Conservation (phyloP, 164 flowering plant genomes). For the Macadamia tetraphylla region DNA sequence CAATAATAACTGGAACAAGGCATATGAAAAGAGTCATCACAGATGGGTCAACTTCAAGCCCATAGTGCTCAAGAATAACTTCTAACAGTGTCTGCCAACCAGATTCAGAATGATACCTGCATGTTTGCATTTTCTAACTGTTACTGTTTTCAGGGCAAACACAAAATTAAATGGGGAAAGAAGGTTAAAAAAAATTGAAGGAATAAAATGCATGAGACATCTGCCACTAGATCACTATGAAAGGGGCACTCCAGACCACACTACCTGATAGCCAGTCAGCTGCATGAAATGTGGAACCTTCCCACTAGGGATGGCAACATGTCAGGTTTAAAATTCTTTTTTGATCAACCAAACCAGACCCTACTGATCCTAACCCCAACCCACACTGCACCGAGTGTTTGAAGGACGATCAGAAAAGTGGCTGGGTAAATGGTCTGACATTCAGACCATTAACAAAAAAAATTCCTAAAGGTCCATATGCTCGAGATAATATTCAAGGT, state of each 20-base stretch:
- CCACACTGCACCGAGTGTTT: too few species aligned
- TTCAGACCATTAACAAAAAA: too few species aligned
- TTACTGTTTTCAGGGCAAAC: not conserved
- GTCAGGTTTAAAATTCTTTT: too few species aligned
- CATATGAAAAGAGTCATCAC: slow-evolving; percentile 71
- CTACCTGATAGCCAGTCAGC: not conserved
- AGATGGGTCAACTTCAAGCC: slow-evolving; percentile 67
- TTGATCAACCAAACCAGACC: too few species aligned
- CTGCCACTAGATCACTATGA: not conserved
- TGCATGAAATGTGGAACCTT: not conserved
- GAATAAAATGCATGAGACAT: not conserved
- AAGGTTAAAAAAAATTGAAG: not conserved
- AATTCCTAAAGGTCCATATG: too few species aligned
- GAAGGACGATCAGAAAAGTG: too few species aligned
- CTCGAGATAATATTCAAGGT: too few species aligned
- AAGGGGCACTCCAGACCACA: not conserved
- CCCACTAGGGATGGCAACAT: not conserved
- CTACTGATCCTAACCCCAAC: too few species aligned
- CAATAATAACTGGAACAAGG: slow-evolving; percentile 71
- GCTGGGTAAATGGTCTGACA: too few species aligned
- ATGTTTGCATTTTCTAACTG: not conserved
- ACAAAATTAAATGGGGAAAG: not conserved
- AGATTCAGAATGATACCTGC: slow-evolving; percentile 95
- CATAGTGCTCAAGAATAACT: slow-evolving; percentile 80
- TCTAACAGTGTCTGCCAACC: slow-evolving; percentile 94